Evolutionary conservation across 78 protist species (phyloP), one percentile per base, ranked within the genome.

Genomic region (Thecamonas trahens): DNA sequence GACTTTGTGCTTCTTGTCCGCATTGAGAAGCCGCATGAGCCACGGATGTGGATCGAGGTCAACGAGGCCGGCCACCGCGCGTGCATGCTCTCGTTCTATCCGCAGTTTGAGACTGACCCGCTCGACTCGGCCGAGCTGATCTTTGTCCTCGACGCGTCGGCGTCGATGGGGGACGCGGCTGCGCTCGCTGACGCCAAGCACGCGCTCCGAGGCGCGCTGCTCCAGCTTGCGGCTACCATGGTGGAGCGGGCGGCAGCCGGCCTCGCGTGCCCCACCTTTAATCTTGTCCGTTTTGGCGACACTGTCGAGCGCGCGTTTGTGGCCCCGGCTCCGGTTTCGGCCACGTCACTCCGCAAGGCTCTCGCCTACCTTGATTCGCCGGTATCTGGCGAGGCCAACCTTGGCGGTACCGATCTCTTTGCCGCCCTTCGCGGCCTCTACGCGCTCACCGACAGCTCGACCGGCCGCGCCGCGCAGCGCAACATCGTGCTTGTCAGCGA

Each of bases 41-140:
- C 86, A 3, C 26, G 87, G 35, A 76, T 83, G 74, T 79, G 87
- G 70, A 61, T 91, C 14, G 91, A 73, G 55, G 83, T 72, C 3
- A 71, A 66, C 49, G 67, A 40, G 9, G 77, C 67, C 45, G 80
- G 70, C 58, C 66, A 47, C 35, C 72, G 42, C 15, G 84, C 86
- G 38, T 37, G 59, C 47, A 76, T 76, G 83, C 59, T 73, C 47
- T 83, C 77, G 8, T 83, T 75, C 24, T 79, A 81, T 63, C 85
- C 82, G 20, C 77, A 76, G 44, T 53, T 80, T 9, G 90, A 85
- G 0, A 13, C 35, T 3, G 3, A 28, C 28, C 4, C 39, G 5
- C 29, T 4, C 44, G 42, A 7, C 42, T 3, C 17, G 29, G 26
- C 3, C 8, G 80, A 81, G 49, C 3, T 68, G 50, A 8, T 73